These are phyloP conservation scores for Huntiella decipiens DNA, from an alignment of 2,329 filamentous ascomycete species.

Conservation along the genomic window DNA sequence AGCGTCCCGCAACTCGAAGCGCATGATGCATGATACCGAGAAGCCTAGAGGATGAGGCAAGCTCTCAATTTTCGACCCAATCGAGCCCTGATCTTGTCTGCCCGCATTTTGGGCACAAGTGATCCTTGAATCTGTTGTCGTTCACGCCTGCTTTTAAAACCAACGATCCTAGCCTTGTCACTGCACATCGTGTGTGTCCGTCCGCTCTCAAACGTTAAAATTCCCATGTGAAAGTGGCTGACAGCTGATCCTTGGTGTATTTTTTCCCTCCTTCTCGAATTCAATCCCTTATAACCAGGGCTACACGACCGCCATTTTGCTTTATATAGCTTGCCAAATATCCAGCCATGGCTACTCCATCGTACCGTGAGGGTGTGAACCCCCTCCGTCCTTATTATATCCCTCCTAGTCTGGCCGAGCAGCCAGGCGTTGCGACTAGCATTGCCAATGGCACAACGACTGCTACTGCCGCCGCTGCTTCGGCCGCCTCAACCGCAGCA, in stretches of 20 bases:
- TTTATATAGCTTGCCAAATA: not conserved
- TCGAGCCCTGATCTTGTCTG: slow-evolving; percentile 8
- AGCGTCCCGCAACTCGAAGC: not conserved
- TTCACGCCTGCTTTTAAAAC: not conserved
- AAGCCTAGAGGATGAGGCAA: slow-evolving; percentile 7
- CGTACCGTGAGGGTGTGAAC: slow-evolving; percentile 33
- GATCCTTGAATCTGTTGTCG: slow-evolving; percentile 2
- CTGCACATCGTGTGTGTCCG: not conserved
- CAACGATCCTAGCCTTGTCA: not conserved
- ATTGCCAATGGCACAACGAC: slow-evolving; percentile 17
- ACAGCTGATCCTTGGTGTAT: too few relatives aligned
- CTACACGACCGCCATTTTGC: too few relatives aligned
- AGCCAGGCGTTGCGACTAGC: slow-evolving; percentile 17
- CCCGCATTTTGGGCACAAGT: slow-evolving; percentile 7
- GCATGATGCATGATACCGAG: slow-evolving; percentile 9
- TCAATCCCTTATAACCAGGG: not conserved
- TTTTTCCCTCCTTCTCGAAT: not conserved
- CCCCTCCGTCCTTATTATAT: slow-evolving; percentile 54
- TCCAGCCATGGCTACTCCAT: slow-evolving; percentile 18
- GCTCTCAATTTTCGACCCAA: slow-evolving; percentile 12
- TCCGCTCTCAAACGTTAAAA: not conserved
- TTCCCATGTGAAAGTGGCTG: not conserved
- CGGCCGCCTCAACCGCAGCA: slow-evolving; percentile 10
- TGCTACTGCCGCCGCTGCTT: slow-evolving; percentile 26
- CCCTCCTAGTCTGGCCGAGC: slow-evolving; percentile 34